Evolutionary conservation across 2,329 filamentous ascomycete genomes (phyloP).

Genomic region (Diaporthe velutina): DNA sequence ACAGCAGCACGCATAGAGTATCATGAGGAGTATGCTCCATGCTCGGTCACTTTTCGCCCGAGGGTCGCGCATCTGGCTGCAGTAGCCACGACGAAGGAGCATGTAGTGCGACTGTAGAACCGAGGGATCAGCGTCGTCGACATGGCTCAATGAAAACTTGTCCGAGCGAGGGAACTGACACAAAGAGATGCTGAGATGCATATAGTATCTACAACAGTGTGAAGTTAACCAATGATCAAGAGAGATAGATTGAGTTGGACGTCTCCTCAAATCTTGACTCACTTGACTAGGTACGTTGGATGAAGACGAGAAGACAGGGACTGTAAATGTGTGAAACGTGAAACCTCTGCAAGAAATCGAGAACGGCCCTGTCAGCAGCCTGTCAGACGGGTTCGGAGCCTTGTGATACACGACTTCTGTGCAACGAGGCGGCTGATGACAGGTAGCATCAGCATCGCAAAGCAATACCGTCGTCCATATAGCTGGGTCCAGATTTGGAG

Average conservation of each 20-base stretch:
- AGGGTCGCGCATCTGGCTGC: too few relatives aligned
- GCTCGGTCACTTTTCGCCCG: background rate
- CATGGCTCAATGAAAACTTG: background rate
- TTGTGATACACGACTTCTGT: background rate
- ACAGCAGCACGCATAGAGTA: background rate
- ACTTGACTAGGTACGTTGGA: background rate
- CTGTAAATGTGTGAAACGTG: slow-evolving; percentile 1
- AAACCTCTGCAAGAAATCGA: background rate
- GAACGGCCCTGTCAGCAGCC: background rate
- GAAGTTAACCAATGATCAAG: background rate
- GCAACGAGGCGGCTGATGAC: background rate
- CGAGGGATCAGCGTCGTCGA: background rate
- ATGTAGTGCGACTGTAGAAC: background rate
- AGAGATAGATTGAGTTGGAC: background rate
- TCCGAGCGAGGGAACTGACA: background rate
- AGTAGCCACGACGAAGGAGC: background rate
- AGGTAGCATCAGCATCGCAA: background rate
- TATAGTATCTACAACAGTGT: background rate
- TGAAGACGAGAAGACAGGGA: background rate
- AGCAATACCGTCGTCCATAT: background rate
- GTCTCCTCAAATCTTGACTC: background rate
- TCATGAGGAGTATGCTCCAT: background rate
- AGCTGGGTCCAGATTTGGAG: background rate
- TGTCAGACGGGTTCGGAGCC: slow-evolving; percentile 15
- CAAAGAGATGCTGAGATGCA: background rate